Base-by-base conservation (phyloP, 371 early-diverging fungal species). In the Rhizomucor pusillus region DNA sequence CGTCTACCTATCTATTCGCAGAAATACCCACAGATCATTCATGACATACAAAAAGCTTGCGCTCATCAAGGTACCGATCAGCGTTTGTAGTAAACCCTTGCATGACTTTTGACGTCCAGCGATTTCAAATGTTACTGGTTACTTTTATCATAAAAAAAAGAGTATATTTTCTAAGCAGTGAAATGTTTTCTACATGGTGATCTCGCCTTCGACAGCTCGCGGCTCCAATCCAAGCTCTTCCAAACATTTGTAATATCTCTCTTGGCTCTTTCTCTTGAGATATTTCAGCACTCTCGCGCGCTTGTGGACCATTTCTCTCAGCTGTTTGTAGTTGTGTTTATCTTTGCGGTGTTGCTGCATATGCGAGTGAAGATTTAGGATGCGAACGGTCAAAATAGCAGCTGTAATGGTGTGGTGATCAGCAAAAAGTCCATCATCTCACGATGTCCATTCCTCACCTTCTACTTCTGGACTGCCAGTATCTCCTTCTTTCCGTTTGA, bases 381-480 rank as follows among this genome's bases (percentile, higher is more conserved):
- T 94, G 56, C 91, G 88, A 44, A 94, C 88, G 12, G 93, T 93
- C 73, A 91, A 83, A 29, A 95, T 77, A 13, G 94, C 96, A 52
- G 93, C 96, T 93, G 61, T 24, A 47, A 43, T 44, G 24, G n/a
- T 57, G 36, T 16, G 62, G 37, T 52, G 25, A 52, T 33, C 9
- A 52, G 54, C 29, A 29, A 46, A 53, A 22, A 37, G 40, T 37
- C 22, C 20, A 14, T 23, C 11, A 43, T 19, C 12, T 24, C 47
- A 34, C 18, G 14, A 41, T n/a, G 46, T 35, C 18, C 16, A 16
- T 10, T 11, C n/a, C 36, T 50, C 79, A 92, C 92, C 92, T 84
- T 97, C 96, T 23, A 94, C 97, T 73, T 93, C 94, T 13, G 95
- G 83, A 57, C 91, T 92, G 19, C 96, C 97, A 3, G 95, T 92